Evolutionary conservation across 176 grass and related monocot species (phyloP), one percentile per base, ranked within the genome.

Genomic region (Phoenix dactylifera): DNA sequence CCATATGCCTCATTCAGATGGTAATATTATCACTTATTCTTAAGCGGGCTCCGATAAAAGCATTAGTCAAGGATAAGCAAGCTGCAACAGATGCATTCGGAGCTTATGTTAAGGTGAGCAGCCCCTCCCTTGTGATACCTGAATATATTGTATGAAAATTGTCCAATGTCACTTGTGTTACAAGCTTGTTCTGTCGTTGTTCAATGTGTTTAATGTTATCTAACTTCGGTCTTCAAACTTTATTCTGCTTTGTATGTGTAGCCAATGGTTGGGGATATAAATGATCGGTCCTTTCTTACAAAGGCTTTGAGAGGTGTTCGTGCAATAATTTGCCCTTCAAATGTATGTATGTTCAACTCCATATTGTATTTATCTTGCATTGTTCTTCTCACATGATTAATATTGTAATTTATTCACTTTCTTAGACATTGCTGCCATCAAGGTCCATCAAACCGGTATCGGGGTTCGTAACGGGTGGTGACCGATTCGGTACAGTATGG

Each of bases 21-120:
- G 83, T 90, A 44, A 85, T 96, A 59, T 77, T 96, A 26, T 79
- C 69, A 44, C 59, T 96, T 61, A 90, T 96, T 67, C 78, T 96
- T 66, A 96, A 96, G 83, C 82, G 92, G n/a, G 35, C 66, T 49
- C 87, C 83, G 80, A 77, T 90, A 80, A 96, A 90, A 90, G 75
- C 83, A 77, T 28, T 96, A 63, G 92, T 96, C 26, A 96, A 85
- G 75, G 78, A 96, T 24, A 87, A 88, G 72, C 78, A 74, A 63
- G 74, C 92, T 51, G 82, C 92, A n/a, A 55, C 63, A 63, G 80
- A 88, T 60, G 83, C 92, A 55, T 96, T 96, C 80, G 92, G 92
- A 76, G 82, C 78, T 66, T 96, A 96, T 15, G 80, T 96, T 32
- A 86, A 96, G 83, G 92, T 89, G 66, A 80, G 7, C 39, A 30